Conservation (phyloP, 75 land plant genomes). For the Larix kaempferi region DNA sequence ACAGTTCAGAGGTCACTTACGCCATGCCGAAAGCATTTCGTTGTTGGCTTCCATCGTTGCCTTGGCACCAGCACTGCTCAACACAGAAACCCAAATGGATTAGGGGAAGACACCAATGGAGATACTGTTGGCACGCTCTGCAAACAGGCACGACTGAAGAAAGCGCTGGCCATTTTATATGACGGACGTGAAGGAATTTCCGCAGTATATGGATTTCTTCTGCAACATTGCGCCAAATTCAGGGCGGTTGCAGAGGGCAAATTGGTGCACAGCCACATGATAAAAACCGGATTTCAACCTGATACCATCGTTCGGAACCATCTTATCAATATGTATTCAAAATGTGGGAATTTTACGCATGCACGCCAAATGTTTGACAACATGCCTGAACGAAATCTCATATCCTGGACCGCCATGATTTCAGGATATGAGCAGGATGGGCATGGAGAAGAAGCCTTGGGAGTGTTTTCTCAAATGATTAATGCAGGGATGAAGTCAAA, state of each 20-base stretch:
- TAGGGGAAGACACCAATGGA: too few species aligned
- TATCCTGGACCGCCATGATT: conserved; percentile 10
- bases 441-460: not conserved
- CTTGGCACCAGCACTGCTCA: too few species aligned
- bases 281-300: conserved; percentile 20
- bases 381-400: not conserved
- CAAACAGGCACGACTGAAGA: too few species aligned
- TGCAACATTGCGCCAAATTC: conserved; percentile 6
- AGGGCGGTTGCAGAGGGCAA: conserved; percentile 13
- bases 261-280: conserved; percentile 18
- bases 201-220: not conserved
- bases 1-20: too few species aligned
- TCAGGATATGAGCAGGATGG: conserved; percentile 5
- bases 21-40: too few species aligned
- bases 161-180: too few species aligned
- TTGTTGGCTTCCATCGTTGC: too few species aligned
- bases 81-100: too few species aligned
- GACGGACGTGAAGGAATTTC: too few species aligned
- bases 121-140: too few species aligned
- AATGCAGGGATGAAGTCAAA: not conserved
- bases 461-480: not conserved
- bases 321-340: conserved; percentile 9
- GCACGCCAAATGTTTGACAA: conserved; percentile 3
- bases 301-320: conserved; percentile 8
- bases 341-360: not conserved